A percentile compares a stretch with the other conserved stretches of the same genome.
These are phyloP conservation scores for Cladophialophora exuberans DNA, from an alignment of 2,329 filamentous ascomycete genomes.

Conservation along the genomic window DNA sequence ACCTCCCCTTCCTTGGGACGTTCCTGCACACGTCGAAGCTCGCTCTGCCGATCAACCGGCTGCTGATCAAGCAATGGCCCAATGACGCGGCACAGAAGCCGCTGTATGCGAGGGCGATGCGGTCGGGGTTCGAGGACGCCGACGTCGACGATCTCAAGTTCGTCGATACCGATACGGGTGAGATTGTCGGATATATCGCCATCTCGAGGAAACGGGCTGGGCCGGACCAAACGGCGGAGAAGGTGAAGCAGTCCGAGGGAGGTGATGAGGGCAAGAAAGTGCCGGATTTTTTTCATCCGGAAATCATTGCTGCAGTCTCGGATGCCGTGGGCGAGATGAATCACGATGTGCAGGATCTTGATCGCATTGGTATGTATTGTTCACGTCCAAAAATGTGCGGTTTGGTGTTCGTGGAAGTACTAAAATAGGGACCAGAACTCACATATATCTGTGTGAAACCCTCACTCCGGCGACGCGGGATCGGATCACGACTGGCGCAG, in stretches of 20 bases:
- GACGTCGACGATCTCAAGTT: background rate
- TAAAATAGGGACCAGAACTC: background rate
- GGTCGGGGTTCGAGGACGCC: background rate
- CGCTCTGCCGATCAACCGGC: background rate
- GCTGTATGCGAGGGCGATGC: background rate
- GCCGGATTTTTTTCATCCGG: background rate
- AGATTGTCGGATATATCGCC: slow-evolving; percentile 1
- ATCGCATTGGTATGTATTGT: slow-evolving; percentile 2
- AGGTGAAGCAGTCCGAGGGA: background rate
- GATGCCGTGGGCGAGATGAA: background rate
- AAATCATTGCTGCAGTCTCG: background rate
- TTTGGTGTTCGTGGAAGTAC: background rate
- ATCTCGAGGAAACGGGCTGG: background rate
- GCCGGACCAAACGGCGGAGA: background rate
- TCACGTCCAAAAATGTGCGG: no score
- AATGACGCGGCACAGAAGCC: slow-evolving; percentile 5
- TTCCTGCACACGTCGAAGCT: slow-evolving; percentile 1
- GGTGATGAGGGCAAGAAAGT: background rate
- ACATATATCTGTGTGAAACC: slow-evolving; percentile 1
- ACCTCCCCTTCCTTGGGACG: slow-evolving; percentile 2
- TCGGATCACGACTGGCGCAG: background rate
- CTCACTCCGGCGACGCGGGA: background rate
- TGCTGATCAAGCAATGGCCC: slow-evolving; percentile 2
- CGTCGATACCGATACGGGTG: background rate
- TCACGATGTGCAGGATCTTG: background rate